Percentiles rank a stretch among this genome's conserved stretches.
Evolutionary conservation across 352 stramenopile species (phyloP).

Genomic region (Phytophthora crassamura): DNA sequence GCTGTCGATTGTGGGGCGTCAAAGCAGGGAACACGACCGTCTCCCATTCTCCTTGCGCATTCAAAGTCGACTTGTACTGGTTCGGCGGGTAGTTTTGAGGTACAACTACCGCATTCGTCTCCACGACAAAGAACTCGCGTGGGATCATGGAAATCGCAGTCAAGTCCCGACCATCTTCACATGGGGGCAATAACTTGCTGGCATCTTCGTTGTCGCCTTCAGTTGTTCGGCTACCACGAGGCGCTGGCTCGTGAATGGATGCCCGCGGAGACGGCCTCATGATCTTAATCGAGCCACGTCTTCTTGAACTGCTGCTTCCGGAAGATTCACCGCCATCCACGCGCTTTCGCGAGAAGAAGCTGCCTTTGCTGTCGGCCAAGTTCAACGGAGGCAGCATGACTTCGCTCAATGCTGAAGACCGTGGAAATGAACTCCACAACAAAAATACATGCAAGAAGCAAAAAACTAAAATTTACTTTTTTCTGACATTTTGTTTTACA

Average conservation of each 20-base stretch:
- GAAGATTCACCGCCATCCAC: constrained; percentile 24
- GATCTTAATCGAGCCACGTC: constrained; percentile 27
- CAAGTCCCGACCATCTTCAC: constrained; percentile 13
- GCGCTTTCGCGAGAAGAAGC: constrained; percentile 46
- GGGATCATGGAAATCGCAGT: constrained; percentile 60
- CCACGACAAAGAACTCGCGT: constrained; percentile 81
- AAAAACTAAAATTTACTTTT: constrained; percentile 19
- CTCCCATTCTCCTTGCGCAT: constrained; percentile 55
- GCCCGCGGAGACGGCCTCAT: constrained; percentile 25
- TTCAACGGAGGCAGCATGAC: constrained; percentile 56
- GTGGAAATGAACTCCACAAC: constrained; percentile 5
- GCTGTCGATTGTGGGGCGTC: constrained; percentile 64
- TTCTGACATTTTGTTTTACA: constrained; percentile 12
- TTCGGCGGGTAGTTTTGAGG: constrained; percentile 53
- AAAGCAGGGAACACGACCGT: constrained; percentile 79
- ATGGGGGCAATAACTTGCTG: background rate
- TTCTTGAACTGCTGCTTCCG: constrained; percentile 18
- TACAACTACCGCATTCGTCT: constrained; percentile 70
- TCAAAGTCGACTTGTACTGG: constrained; percentile 71
- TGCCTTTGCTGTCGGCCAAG: constrained; percentile 39
- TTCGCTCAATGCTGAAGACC: background rate
- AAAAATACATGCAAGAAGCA: constrained; percentile 24
- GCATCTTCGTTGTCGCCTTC: constrained; percentile 1
- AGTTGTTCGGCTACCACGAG: constrained; percentile 10
- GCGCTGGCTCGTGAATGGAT: constrained; percentile 21